phyloP scores from a whole-genome alignment of 2,329 filamentous ascomycete genomes.

The Claviceps digitariae region DNA sequence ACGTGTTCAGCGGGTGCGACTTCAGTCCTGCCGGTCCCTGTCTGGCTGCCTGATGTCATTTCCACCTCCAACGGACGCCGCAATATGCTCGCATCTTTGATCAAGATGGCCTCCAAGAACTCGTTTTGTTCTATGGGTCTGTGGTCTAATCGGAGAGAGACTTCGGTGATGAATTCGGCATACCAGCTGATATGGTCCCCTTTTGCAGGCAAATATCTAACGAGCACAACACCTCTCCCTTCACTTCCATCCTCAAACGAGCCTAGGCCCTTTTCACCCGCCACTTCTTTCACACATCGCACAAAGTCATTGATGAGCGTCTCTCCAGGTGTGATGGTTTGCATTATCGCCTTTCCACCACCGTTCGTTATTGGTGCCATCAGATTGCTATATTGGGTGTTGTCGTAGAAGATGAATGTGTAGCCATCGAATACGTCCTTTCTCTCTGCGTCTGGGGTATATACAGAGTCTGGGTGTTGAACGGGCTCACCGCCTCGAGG shows the following conservation, averaged over 20 bases:
- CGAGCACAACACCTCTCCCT: slow-evolving; percentile 62
- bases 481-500: slow-evolving; percentile 63
- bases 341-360: slow-evolving; percentile 67
- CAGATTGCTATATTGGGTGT: slow-evolving; percentile 61
- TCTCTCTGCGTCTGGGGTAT: slow-evolving; percentile 54
- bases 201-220: slow-evolving; percentile 53
- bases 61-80: slow-evolving; percentile 51
- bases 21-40: slow-evolving; percentile 5
- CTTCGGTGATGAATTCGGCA: slow-evolving; percentile 49
- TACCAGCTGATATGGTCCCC: slow-evolving; percentile 50
- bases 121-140: slow-evolving; percentile 79
- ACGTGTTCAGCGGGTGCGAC: slow-evolving; percentile 1
- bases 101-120: slow-evolving; percentile 79
- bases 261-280: slow-evolving; percentile 59
- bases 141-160: slow-evolving; percentile 63
- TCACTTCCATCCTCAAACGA: slow-evolving; percentile 49
- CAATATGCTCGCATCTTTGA: slow-evolving; percentile 60
- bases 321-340: slow-evolving; percentile 43
- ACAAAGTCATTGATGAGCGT: slow-evolving; percentile 66
- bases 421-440: slow-evolving; percentile 70
- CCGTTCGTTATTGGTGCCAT: slow-evolving; percentile 63
- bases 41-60: slow-evolving; percentile 12
- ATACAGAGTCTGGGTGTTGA: slow-evolving; percentile 51
- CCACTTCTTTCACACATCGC: slow-evolving; percentile 58
- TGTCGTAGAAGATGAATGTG: slow-evolving; percentile 76